phyloP scores from a whole-genome alignment of 352 stramenopile genomes.

The Phytophthora podocarpi region DNA sequence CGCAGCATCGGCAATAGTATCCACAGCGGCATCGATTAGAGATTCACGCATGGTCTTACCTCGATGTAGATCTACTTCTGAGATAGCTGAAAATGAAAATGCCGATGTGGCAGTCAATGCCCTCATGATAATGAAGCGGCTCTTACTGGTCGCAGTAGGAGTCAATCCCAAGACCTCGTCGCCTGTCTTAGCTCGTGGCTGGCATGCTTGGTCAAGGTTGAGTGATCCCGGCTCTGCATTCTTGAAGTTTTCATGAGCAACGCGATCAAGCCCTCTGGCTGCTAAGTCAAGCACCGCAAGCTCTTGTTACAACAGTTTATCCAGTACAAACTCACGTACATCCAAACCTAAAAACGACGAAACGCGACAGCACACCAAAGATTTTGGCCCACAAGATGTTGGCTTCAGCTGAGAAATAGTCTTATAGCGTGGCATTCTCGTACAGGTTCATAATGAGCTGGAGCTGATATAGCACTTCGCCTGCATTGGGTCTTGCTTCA shows the following conservation, averaged over 20 bases:
- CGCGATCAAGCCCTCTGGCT: not conserved
- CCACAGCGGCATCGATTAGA: constrained; percentile 1
- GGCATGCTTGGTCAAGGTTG: not conserved
- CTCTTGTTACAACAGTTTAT: too few species aligned
- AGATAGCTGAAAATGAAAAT: not conserved
- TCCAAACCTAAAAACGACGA: not conserved
- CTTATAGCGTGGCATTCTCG: constrained; percentile 29
- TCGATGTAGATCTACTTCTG: constrained; percentile 4
- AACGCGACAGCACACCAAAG: not conserved
- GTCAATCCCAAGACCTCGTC: not conserved
- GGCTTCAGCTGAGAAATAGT: not conserved
- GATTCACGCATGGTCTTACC: constrained; percentile 3
- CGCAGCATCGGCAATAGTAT: constrained; percentile 4
- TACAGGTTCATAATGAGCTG: constrained; percentile 44
- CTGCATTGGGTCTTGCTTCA: constrained; percentile 39
- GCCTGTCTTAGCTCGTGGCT: constrained; percentile 4
- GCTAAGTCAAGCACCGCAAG: too few species aligned
- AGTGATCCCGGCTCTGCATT: too few species aligned
- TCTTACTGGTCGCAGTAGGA: constrained; percentile 20
- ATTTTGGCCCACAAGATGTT: not conserved
- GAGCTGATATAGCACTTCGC: constrained; percentile 43
- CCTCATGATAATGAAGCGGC: not conserved
- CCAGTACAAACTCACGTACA: too few species aligned
- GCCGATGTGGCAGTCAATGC: too few species aligned
- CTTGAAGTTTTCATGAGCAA: constrained; percentile 6